phyloP scores from a whole-genome alignment of 495 filamentous ascomycete species.

The Lepidopterella palustris region DNA sequence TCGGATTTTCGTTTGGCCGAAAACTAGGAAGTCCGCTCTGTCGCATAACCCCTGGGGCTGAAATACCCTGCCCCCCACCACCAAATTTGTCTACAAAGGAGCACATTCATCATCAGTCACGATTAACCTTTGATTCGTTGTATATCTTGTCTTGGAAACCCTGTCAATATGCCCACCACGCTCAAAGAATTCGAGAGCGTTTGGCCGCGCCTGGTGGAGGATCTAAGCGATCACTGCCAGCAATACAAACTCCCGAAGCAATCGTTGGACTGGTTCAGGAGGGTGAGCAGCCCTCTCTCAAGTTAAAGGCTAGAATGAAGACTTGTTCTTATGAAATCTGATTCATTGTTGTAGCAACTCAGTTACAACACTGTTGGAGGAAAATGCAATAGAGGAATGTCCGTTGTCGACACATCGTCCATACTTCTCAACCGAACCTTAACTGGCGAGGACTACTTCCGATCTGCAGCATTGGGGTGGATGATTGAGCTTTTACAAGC shows the following conservation, averaged over 20 bases:
- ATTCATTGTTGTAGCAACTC: conserved; percentile 51
- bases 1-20: neutral
- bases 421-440: conserved; percentile 69
- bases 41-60: neutral
- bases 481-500: conserved; percentile 96
- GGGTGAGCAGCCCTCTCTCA: conserved; percentile 46
- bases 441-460: conserved; percentile 68
- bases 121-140: neutral
- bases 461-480: conserved; percentile 83
- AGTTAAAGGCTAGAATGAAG: too few relatives aligned
- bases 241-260: conserved; percentile 75
- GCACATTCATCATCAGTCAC: neutral
- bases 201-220: conserved; percentile 73
- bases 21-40: neutral
- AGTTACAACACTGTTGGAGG: conserved; percentile 83
- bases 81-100: neutral
- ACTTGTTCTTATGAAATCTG: conserved; percentile 20
- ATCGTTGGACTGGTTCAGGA: conserved; percentile 79
- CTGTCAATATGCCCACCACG: conserved; percentile 47
- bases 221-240: conserved; percentile 66
- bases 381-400: conserved; percentile 98
- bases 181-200: conserved; percentile 80
- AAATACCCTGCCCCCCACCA: neutral
- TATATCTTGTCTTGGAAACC: neutral
- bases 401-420: conserved; percentile 82